phyloP scores from a whole-genome alignment of 2,329 filamentous ascomycete species.

The Leptographium wingfieldii region DNA sequence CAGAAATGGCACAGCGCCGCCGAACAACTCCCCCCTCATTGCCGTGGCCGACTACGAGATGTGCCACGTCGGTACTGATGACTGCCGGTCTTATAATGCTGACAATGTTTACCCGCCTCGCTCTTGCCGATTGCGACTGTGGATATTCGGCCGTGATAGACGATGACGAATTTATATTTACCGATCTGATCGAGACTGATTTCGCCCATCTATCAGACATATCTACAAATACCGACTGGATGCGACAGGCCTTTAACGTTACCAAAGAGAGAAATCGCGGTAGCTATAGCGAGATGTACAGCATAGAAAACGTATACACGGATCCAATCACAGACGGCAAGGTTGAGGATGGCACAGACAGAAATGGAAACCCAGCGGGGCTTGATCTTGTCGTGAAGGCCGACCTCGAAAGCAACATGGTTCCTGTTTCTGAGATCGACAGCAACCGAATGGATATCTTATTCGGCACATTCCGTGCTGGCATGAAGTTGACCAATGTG shows the following conservation, averaged over 20 bases:
- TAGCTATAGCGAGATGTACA: conserved; percentile 52
- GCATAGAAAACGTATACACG: conserved; percentile 41
- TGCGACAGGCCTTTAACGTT: conserved; percentile 53
- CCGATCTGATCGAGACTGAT: conserved; percentile 58
- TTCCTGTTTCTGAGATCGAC: conserved; percentile 53
- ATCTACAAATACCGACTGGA: conserved; percentile 46
- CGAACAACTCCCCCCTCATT: too few species aligned
- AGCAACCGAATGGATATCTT: conserved; percentile 47
- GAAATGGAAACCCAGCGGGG: conserved; percentile 33
- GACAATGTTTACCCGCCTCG: conserved; percentile 11
- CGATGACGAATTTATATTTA: conserved; percentile 40
- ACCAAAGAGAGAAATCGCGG: conserved; percentile 45
- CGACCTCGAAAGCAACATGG: conserved; percentile 32
- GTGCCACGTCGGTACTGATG: neutral
- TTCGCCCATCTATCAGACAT: conserved; percentile 45
- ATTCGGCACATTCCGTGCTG: conserved; percentile 58
- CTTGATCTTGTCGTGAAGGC: conserved; percentile 44
- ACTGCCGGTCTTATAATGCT: conserved; percentile 9
- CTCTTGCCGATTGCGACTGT: conserved; percentile 50
- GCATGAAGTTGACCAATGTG: conserved; percentile 48
- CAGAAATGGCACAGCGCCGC: neutral
- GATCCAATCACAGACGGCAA: conserved; percentile 24
- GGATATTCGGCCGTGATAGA: conserved; percentile 49
- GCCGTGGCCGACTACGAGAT: neutral
- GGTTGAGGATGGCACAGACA: conserved; percentile 30